phyloP scores from a whole-genome alignment of 2,329 filamentous ascomycete genomes.

The Scedosporium minutisporum region DNA sequence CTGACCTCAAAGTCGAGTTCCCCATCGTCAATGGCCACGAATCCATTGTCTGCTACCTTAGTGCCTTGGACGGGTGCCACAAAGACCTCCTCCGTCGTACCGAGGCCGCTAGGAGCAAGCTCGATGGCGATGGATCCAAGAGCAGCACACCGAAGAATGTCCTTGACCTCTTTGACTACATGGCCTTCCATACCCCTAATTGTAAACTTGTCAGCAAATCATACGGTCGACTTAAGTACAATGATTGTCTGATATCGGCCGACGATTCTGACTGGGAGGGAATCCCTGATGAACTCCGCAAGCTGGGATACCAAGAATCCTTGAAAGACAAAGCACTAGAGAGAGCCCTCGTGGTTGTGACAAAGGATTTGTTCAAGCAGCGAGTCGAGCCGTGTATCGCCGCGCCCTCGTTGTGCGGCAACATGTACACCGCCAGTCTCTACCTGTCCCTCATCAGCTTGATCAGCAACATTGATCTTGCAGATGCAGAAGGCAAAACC shows the following conservation, averaged over 20 bases:
- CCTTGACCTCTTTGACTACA: constrained; percentile 74
- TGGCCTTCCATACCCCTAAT: constrained; percentile 74
- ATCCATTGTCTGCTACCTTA: constrained; percentile 72
- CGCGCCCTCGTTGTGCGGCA: constrained; percentile 66
- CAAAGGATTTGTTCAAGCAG: constrained; percentile 77
- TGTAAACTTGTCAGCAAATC: constrained; percentile 85
- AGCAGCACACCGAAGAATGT: constrained; percentile 41
- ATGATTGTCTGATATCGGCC: constrained; percentile 69
- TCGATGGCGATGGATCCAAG: constrained; percentile 34
- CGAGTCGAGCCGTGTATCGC: constrained; percentile 65
- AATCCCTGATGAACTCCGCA: constrained; percentile 64
- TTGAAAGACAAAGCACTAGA: constrained; percentile 73
- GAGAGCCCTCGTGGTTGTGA: constrained; percentile 76
- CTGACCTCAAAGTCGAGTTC: constrained; percentile 78
- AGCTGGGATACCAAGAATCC: constrained; percentile 71
- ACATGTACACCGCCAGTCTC: constrained; percentile 62
- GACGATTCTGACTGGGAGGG: constrained; percentile 59
- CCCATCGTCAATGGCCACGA: constrained; percentile 77
- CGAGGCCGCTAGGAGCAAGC: constrained; percentile 57
- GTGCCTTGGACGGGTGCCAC: constrained; percentile 74
- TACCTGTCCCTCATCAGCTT: constrained; percentile 68
- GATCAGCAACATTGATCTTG: constrained; percentile 53
- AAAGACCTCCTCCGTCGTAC: constrained; percentile 70
- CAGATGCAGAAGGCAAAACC: constrained; percentile 59
- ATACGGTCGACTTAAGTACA: constrained; percentile 74